Conservation (phyloP, 345 rosid genomes). For the Hibiscus mutabilis region DNA sequence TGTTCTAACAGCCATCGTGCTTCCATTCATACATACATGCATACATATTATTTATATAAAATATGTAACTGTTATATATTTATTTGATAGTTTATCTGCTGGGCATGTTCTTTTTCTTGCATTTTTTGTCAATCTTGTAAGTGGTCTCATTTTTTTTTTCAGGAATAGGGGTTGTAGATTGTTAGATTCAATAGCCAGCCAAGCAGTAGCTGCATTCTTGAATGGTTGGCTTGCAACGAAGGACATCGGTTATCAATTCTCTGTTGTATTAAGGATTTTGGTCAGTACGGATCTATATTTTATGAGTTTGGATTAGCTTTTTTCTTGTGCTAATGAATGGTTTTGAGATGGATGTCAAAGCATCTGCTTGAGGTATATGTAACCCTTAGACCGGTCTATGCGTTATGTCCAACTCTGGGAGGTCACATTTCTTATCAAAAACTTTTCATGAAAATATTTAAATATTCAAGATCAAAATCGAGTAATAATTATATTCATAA, state of each 20-base stretch:
- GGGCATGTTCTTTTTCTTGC: neutral
- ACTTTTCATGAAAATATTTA: too few relatives aligned
- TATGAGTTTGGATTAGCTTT: neutral
- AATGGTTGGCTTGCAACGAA: neutral
- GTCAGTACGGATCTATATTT: neutral
- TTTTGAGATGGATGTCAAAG: neutral
- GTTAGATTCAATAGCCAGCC: neutral
- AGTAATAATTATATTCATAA: too few relatives aligned
- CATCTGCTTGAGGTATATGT: neutral
- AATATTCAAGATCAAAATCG: too few relatives aligned
- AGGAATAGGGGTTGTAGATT: neutral
- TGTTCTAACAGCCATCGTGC: neutral
- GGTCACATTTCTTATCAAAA: too few relatives aligned
- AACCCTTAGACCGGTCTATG: too few relatives aligned
- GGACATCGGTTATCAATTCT: neutral
- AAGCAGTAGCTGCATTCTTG: neutral
- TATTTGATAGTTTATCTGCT: neutral
- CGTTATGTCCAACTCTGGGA: too few relatives aligned
- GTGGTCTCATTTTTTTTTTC: neutral
- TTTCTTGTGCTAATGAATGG: neutral
- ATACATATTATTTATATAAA: too few relatives aligned
- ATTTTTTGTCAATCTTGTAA: neutral
- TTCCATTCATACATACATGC: neutral
- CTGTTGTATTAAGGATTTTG: neutral
- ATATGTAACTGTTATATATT: neutral